Conservation (phyloP, 345 rosid genomes). For the Populus alba region DNA sequence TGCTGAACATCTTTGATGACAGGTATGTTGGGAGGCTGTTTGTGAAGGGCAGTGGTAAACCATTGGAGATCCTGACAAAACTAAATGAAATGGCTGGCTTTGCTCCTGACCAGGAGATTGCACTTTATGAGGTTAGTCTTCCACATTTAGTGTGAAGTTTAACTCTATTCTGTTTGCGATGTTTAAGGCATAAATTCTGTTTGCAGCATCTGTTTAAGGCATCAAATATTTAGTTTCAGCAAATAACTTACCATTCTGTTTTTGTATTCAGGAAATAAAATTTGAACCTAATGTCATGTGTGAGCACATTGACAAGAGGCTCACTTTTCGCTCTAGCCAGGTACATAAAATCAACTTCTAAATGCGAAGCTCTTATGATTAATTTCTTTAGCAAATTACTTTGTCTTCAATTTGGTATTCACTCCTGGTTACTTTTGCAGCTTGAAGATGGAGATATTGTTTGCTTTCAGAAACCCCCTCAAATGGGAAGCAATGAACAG, state of each 20-base stretch:
- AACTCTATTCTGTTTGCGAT: not conserved
- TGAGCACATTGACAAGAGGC: conserved; percentile 73
- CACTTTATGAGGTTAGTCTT: conserved; percentile 74
- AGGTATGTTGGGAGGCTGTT: conserved; percentile 86
- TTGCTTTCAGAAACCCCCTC: conserved; percentile 75
- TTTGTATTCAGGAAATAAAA: conserved; percentile 76
- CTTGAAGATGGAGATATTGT: conserved; percentile 97
- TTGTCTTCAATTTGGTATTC: not conserved
- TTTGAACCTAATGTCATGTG: conserved; percentile 94
- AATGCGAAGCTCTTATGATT: not conserved
- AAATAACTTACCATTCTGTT: not conserved
- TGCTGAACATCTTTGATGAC: conserved; percentile 22
- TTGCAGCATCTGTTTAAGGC: not conserved
- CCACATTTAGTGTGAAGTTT: not conserved
- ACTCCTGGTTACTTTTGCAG: conserved; percentile 28
- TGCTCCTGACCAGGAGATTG: conserved; percentile 78
- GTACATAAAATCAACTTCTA: conserved; percentile 30
- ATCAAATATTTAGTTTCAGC: not conserved
- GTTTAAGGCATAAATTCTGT: not conserved
- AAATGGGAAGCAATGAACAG: conserved; percentile 49
- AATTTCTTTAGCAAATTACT: not conserved
- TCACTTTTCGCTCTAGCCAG: conserved; percentile 67
- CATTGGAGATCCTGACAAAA: conserved; percentile 64
- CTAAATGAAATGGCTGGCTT: conserved; percentile 89
- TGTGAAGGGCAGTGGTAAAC: conserved; percentile 74